These are phyloP conservation scores for Sugiyamaella boreocaroliniensis DNA, from an alignment of 805 yeast genomes.

Conservation along the genomic window DNA sequence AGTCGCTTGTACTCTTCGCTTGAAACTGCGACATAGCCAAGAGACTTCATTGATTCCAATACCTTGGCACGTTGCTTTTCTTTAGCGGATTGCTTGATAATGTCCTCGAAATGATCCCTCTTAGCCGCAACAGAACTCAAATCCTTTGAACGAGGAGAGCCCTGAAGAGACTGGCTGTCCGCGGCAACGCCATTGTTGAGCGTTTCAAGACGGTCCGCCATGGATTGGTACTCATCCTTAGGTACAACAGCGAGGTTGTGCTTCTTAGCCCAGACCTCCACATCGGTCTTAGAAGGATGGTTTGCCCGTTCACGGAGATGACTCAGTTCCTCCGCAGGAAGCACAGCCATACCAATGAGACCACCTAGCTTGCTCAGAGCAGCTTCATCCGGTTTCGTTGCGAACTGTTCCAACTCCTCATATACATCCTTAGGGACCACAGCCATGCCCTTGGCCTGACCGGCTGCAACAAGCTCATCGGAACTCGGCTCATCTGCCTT, in stretches of 20 bases:
- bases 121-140: slow-evolving; percentile 25
- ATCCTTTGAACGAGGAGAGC: slow-evolving; percentile 5
- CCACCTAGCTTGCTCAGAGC: slow-evolving; percentile 12
- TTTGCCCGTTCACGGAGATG: slow-evolving; percentile 23
- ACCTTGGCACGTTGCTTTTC: slow-evolving; percentile 23
- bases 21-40: slow-evolving; percentile 32
- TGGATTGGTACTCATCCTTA: slow-evolving; percentile 9
- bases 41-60: slow-evolving; percentile 25
- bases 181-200: slow-evolving; percentile 9
- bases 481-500: slow-evolving; percentile 12
- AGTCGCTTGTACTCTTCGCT: slow-evolving; percentile 32
- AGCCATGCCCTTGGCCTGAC: slow-evolving; percentile 13
- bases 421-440: slow-evolving; percentile 18
- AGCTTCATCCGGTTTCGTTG: slow-evolving; percentile 19
- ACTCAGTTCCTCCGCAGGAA: slow-evolving; percentile 17
- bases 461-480: slow-evolving; percentile 15
- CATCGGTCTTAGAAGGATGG: slow-evolving; percentile 25
- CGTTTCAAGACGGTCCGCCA: slow-evolving; percentile 18
- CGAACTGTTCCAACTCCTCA: slow-evolving; percentile 20
- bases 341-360: slow-evolving; percentile 15
- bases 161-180: slow-evolving; percentile 1
- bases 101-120: slow-evolving; percentile 27
- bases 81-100: slow-evolving; percentile 19
- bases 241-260: slow-evolving; percentile 26
- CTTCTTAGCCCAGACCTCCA: slow-evolving; percentile 23